phyloP scores from a whole-genome alignment of 2,329 filamentous ascomycete species.

The Ceratocystis papillata region DNA sequence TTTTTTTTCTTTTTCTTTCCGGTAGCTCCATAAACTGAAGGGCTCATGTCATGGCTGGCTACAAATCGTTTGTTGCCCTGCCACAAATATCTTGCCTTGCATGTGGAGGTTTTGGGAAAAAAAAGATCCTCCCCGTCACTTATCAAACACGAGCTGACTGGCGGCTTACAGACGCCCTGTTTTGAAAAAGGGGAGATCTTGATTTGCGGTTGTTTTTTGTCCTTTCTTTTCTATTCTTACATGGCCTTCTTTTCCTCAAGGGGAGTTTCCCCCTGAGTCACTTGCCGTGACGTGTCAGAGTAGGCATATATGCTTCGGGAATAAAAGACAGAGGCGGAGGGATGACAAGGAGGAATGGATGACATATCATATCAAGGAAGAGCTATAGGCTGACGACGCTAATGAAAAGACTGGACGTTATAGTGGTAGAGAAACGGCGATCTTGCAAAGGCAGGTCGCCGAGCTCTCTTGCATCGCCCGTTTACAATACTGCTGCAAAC shows the following conservation, averaged over 20 bases:
- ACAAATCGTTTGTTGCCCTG: background rate
- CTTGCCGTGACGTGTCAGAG: background rate
- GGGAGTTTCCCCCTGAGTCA: background rate
- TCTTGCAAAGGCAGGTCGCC: too few relatives aligned
- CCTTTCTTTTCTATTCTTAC: background rate
- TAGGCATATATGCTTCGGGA: background rate
- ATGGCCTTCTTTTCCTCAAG: too few relatives aligned
- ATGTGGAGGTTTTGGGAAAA: background rate
- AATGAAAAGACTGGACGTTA: too few relatives aligned
- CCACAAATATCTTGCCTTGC: background rate
- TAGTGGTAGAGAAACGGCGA: too few relatives aligned
- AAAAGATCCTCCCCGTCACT: background rate
- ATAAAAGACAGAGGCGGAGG: background rate
- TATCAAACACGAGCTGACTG: constrained; percentile 10
- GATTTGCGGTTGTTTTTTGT: background rate
- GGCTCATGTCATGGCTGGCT: background rate
- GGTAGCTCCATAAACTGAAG: background rate
- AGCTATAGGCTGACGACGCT: too few relatives aligned
- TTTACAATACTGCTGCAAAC: background rate
- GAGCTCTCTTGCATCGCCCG: too few relatives aligned
- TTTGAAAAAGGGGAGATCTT: background rate
- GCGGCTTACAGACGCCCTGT: constrained; percentile 2
- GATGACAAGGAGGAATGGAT: background rate
- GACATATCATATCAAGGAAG: too few relatives aligned
- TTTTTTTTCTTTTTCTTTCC: background rate